phyloP scores from a whole-genome alignment of 805 yeast species.

The Candida bentonensis region DNA sequence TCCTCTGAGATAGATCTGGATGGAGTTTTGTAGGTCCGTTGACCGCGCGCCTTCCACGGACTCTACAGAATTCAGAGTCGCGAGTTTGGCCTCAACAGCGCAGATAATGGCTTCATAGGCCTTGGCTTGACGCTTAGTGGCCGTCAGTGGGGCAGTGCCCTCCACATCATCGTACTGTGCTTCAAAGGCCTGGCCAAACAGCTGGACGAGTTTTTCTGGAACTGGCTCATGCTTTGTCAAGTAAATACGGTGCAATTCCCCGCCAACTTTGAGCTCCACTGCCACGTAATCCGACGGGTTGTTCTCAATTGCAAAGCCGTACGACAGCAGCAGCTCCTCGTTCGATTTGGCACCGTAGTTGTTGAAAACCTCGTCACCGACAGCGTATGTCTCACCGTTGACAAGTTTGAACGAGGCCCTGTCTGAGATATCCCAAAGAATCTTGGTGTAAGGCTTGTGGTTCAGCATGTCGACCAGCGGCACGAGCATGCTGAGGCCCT shows the following conservation, averaged over 20 bases:
- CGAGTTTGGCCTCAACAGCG: not conserved
- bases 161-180: not conserved
- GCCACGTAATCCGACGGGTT: conserved; percentile 46
- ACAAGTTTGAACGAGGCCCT: conserved; percentile 12
- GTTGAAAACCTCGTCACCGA: conserved; percentile 47
- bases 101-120: not conserved
- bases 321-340: conserved; percentile 65
- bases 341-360: conserved; percentile 84
- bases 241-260: not conserved
- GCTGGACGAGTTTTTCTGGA: not conserved
- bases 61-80: not conserved
- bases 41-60: not conserved
- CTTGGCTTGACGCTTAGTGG: not conserved
- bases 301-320: conserved; percentile 56
- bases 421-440: conserved; percentile 39
- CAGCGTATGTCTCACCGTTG: conserved; percentile 20
- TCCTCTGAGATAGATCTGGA: not conserved
- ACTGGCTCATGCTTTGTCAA: not conserved
- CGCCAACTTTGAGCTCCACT: conserved; percentile 29
- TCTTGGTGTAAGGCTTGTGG: conserved; percentile 47
- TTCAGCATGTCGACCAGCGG: conserved; percentile 74
- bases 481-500: conserved; percentile 47
- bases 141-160: not conserved
- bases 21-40: not conserved
- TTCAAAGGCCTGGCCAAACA: not conserved